phyloP scores from a whole-genome alignment of 1,284 basidiomycete species.

The Moesziomyces globuligerus region DNA sequence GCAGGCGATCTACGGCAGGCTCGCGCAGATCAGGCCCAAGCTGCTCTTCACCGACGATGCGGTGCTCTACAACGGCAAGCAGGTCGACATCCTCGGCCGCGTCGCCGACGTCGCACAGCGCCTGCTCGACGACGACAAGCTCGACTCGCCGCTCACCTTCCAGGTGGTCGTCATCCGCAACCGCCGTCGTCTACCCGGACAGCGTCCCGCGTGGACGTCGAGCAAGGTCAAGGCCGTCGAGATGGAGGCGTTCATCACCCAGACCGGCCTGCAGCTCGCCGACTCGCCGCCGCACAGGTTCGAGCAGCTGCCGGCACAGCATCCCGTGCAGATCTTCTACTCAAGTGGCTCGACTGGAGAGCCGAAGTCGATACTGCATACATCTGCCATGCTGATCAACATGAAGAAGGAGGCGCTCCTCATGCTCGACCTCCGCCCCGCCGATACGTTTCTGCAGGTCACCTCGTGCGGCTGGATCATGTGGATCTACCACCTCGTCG shows the following conservation, averaged over 20 bases:
- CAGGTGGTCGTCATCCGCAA: constrained; percentile 50
- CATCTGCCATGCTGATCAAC: constrained; percentile 53
- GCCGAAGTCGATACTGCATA: constrained; percentile 67
- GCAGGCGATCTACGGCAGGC: constrained; percentile 50
- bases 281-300: constrained; percentile 39
- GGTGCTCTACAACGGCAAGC: constrained; percentile 66
- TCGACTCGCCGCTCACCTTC: constrained; percentile 35
- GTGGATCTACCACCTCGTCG: constrained; percentile 61
- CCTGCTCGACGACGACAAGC: constrained; percentile 38
- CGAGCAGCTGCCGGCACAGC: constrained; percentile 44
- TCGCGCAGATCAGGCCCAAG: constrained; percentile 65
- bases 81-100: constrained; percentile 56
- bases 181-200: constrained; percentile 4
- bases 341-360: constrained; percentile 68
- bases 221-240: constrained; percentile 21
- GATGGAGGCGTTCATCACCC: constrained; percentile 20
- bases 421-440: constrained; percentile 47
- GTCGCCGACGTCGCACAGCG: constrained; percentile 56
- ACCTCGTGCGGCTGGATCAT: constrained; percentile 66
- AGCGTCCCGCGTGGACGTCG: constrained; percentile 19
- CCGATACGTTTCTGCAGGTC: constrained; percentile 62
- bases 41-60: constrained; percentile 67
- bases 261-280: constrained; percentile 18
- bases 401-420: constrained; percentile 49
- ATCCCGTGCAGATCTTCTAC: constrained; percentile 67